Evolutionary conservation across 768 basidiomycete genomes (phyloP).

Genomic region (Podaxis rugospora): DNA sequence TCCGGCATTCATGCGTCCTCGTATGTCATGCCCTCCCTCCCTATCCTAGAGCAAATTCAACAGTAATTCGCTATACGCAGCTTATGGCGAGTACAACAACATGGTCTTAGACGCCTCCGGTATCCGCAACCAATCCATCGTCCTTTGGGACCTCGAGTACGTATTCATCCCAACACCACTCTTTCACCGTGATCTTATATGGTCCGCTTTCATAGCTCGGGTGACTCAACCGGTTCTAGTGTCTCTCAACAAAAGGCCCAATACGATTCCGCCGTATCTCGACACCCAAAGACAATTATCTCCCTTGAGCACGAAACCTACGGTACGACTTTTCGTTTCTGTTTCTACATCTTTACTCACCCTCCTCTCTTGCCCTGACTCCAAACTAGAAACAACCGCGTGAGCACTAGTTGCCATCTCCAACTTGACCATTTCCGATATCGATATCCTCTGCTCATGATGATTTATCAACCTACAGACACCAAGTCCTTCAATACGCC

Average conservation of each 20-base stretch:
- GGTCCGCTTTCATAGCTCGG: constrained; percentile 5
- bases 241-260: constrained; percentile 12
- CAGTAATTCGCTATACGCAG: constrained; percentile 12
- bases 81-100: constrained; percentile 44
- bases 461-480: constrained; percentile 9
- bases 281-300: constrained; percentile 26
- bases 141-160: constrained; percentile 38
- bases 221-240: constrained; percentile 11
- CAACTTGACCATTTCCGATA: background rate
- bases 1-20: constrained; percentile 47
- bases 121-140: constrained; percentile 31
- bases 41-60: background rate
- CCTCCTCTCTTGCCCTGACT: background rate
- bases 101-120: constrained; percentile 33
- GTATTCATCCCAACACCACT: background rate
- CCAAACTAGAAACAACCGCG: constrained; percentile 19
- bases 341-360: background rate
- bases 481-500: constrained; percentile 29
- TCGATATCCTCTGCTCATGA: background rate
- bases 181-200: background rate
- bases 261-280: constrained; percentile 3
- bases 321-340: constrained; percentile 13
- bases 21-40: constrained; percentile 17
- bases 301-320: constrained; percentile 32
- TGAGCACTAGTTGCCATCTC: background rate